These are phyloP conservation scores for Colletotrichum destructivum DNA, from an alignment of 2,329 filamentous ascomycete genomes.

Conservation along the genomic window DNA sequence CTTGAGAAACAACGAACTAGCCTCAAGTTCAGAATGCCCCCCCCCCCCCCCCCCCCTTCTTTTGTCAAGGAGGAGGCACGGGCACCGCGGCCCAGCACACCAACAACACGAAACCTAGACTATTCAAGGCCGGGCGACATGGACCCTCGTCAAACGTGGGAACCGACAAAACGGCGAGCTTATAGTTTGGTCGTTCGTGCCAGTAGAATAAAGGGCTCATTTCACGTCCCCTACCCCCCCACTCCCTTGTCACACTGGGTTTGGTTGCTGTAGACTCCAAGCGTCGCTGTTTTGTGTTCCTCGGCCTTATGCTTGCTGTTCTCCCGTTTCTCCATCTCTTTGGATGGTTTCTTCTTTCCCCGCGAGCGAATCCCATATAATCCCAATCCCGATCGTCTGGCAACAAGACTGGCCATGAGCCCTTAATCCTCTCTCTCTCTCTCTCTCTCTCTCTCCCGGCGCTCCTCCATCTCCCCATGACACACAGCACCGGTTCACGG, in stretches of 20 bases:
- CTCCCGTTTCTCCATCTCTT: not conserved
- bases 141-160: slow-evolving; percentile 10
- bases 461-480: too few species aligned
- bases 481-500: not conserved
- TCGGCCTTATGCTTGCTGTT: not conserved
- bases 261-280: not conserved
- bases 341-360: too few species aligned
- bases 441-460: too few species aligned
- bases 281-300: not conserved
- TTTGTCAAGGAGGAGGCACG: not conserved
- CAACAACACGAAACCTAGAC: not conserved
- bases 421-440: too few species aligned
- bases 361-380: too few species aligned
- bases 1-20: not conserved
- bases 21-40: not conserved
- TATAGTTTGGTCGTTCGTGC: not conserved
- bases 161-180: slow-evolving; percentile 20
- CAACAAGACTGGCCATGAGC: too few species aligned
- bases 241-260: not conserved
- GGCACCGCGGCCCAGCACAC: slow-evolving; percentile 20
- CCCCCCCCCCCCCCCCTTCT: not conserved
- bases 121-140: slow-evolving; percentile 10
- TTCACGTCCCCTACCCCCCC: not conserved
- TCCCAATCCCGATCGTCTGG: too few species aligned
- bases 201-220: not conserved